A percentile compares a stretch with the other conserved stretches of the same genome.
Evolutionary conservation across 2,329 filamentous ascomycete species (phyloP).

Genomic region (Cladophialophora exuberans): DNA sequence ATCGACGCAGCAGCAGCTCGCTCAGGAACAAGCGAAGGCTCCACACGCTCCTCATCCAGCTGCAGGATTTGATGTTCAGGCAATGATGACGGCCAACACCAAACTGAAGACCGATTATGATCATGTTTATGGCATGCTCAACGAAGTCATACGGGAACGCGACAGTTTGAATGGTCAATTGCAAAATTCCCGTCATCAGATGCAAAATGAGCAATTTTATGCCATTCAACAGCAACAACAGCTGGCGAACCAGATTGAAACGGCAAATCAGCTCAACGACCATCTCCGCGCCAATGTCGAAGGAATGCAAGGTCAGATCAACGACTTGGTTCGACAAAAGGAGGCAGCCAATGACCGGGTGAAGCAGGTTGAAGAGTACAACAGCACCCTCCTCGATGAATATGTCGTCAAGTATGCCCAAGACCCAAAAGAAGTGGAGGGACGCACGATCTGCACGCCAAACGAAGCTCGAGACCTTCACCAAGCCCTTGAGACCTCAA

Average conservation of each 20-base stretch:
- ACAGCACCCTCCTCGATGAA: neutral
- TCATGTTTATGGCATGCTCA: neutral
- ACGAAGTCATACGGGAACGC: neutral
- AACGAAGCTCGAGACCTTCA: slow-evolving; percentile 13
- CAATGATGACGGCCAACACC: neutral
- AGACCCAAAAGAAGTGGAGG: slow-evolving; percentile 6
- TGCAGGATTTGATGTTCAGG: neutral
- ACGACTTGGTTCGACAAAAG: slow-evolving; percentile 2
- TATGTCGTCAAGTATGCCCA: slow-evolving; percentile 3
- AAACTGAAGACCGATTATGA: neutral
- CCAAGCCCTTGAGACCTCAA: slow-evolving; percentile 14
- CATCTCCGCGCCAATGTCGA: slow-evolving; percentile 1
- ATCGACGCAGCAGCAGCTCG: neutral
- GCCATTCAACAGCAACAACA: neutral
- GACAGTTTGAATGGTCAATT: neutral
- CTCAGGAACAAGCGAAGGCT: neutral
- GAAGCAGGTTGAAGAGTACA: neutral
- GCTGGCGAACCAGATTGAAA: neutral
- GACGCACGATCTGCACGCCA: slow-evolving; percentile 6
- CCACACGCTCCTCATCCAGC: neutral
- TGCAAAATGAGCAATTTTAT: no score
- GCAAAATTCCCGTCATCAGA: no score
- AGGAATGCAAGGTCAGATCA: slow-evolving; percentile 1
- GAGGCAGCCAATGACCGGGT: neutral
- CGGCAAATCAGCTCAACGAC: neutral